Percentiles rank a stretch among this genome's conserved stretches.
Evolutionary conservation across 1,284 basidiomycete genomes (phyloP).

Genomic region (Malassezia caprae): DNA sequence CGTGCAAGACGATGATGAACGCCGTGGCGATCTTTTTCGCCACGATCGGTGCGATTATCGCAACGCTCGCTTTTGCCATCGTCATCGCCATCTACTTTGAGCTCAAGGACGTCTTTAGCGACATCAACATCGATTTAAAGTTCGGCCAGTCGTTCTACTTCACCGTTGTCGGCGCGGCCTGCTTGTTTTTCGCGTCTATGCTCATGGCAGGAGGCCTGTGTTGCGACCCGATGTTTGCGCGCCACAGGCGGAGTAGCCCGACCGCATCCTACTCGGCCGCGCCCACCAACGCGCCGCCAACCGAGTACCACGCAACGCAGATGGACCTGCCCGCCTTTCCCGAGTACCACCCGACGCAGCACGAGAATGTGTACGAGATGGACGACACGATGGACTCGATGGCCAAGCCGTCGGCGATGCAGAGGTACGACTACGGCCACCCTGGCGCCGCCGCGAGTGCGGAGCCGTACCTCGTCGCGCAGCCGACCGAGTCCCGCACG

Average conservation of each 20-base stretch:
- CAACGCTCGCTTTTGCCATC: conserved; percentile 8
- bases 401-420: too few relatives aligned
- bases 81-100: conserved; percentile 5
- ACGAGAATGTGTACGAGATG: not conserved
- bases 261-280: not conserved
- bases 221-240: not conserved
- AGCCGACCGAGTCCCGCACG: not conserved
- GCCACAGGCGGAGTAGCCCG: not conserved
- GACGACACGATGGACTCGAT: not conserved
- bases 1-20: not conserved
- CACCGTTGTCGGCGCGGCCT: not conserved
- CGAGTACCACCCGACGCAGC: not conserved
- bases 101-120: not conserved
- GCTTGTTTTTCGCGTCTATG: not conserved
- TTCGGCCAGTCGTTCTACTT: conserved; percentile 12
- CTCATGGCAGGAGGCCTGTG: not conserved
- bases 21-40: not conserved
- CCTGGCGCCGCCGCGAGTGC: too few relatives aligned
- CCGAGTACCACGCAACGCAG: not conserved
- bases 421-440: too few relatives aligned
- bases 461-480: not conserved
- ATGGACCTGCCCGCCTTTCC: not conserved
- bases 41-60: not conserved
- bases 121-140: not conserved
- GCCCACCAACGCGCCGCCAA: not conserved